Base-by-base conservation (phyloP, 2,329 filamentous ascomycete species). In the Phyllosticta ampelicida region DNA sequence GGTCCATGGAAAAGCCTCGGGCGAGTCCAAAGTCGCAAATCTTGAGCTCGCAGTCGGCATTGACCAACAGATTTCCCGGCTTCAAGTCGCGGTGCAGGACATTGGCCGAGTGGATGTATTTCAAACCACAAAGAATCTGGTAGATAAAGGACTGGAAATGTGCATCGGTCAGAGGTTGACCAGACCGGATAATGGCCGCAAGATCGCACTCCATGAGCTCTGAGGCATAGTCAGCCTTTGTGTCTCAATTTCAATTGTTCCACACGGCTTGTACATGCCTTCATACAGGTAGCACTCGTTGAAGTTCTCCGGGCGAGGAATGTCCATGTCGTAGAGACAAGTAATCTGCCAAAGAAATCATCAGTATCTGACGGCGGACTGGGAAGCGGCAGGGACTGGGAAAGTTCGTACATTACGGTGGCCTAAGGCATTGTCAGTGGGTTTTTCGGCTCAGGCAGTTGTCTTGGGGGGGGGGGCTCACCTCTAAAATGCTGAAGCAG, bases 141-240 rank as follows among this genome's bases (percentile, higher is more conserved):
- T 99, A 99, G 77, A 99, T 96, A 78, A 99, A 99, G 55, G 94
- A 97, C 76, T 99, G 94, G 79, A 99, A 99, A 75, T 99, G 94
- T 58, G 94, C 94, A 71, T 99, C 94, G 69, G 94, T 99, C 71
- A 99, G 80, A 53, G 94, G 91, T 73, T 99, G 94, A 62, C 94
- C 94, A 49, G 92, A 97, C 65, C 94, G 86, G 68, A 99, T 97
- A 73, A 99, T 99, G 64, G 94, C 94, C 29, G 94, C 94, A 72
- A 99, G 76, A 76, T 99, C 94, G 77, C 94, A 97, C 73, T 99
- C 94, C 94, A 99, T 99, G 73, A 99, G 81, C 76, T 99, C 94
- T 96, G 70, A n/a, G 36, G 11, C 5, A 26, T 44, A 13, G 21
- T 58, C 28, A 60, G 56, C 55, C 20, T 52, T 9, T 54, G 10